Conservation (phyloP, 2,329 filamentous ascomycete species). For the Rachicladosporium sp. region DNA sequence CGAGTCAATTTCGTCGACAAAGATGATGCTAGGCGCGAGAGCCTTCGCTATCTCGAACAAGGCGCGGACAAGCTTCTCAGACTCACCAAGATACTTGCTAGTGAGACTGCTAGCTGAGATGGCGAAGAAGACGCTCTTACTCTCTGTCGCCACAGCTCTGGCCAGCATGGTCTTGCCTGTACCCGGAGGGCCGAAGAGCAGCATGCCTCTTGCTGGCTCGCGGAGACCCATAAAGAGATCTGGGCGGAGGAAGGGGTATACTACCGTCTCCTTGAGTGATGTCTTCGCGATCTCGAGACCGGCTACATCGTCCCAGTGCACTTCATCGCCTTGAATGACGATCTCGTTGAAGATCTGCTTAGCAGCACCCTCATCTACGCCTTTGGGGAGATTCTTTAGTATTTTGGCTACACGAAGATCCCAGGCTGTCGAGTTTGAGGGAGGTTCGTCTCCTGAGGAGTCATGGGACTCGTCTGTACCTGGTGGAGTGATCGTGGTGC, state of each 20-base stretch:
- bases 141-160: conserved; percentile 86
- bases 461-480: conserved; percentile 33
- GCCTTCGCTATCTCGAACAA: conserved; percentile 82
- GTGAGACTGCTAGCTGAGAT: conserved; percentile 91
- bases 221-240: conserved; percentile 92
- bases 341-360: conserved; percentile 94
- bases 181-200: conserved; percentile 92
- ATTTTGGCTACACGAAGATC: conserved; percentile 51
- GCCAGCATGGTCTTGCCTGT: conserved; percentile 98
- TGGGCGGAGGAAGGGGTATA: conserved; percentile 90
- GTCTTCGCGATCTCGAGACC: conserved; percentile 83
- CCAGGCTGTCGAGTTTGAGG: conserved; percentile 30
- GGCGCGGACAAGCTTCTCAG: conserved; percentile 88
- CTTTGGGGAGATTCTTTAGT: conserved; percentile 66
- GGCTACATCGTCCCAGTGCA: conserved; percentile 88
- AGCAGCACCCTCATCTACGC: conserved; percentile 70
- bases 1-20: conserved; percentile 96
- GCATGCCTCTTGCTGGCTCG: conserved; percentile 87
- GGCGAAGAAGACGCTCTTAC: conserved; percentile 88
- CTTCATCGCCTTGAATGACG: conserved; percentile 84
- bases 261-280: conserved; percentile 86
- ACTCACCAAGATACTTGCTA: conserved; percentile 91
- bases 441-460: conserved; percentile 23
- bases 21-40: conserved; percentile 89
- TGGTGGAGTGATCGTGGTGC: conserved; percentile 30